Evolutionary conservation across 345 rosid genomes (phyloP), one percentile per base, ranked within the genome.

Genomic region (Psidium guajava): DNA sequence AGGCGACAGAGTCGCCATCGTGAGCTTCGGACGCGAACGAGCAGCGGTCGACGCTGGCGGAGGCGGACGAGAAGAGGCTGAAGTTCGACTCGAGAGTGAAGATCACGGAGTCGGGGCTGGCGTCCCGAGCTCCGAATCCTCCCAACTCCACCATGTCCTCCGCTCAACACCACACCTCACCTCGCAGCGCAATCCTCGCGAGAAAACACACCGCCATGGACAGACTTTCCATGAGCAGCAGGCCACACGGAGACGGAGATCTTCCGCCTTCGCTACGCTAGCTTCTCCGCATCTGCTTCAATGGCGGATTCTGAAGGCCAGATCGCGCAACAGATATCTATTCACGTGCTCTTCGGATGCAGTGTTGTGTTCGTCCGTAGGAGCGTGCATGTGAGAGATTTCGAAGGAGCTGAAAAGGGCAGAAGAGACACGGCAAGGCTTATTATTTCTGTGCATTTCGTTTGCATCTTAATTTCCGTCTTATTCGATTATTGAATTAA

Each of bases 21-120:
- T 88, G 92, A 84, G 93, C 92, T 64, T 95, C 98, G 85, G 98
- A 95, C 40, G 96, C 93, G 44, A 94, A 92, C 73, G 99, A 96
- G 93, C 96, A 95, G 89, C 96, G 98, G 85, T 93, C 98, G 83
- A 95, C 98, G 87, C 98, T 94, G 25, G 94, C 96, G 84, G 99
- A 94, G 85, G 98, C 93, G 73, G 99, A 95, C 56, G 99, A 93
- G 89, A 95, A 95, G 82, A 94, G 93, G 64, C 98, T 95, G 87
- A 94, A 94, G 86, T 92, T 94, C 40, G 97, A 93, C 84, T 96
- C 98, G 53, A 91, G 92, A 32, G 98, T 91, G 94, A 95, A 95
- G 86, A 91, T 93, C 54, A 93, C 89, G 6, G 99, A 97, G 89
- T 95, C 98, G 2, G 99, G 98, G 56, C 99, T 97, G 2, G 94